A percentile compares a stretch with the other conserved stretches of the same genome.
Conservation (phyloP, 805 yeast genomes). For the Metschnikowia dekortorum region DNA sequence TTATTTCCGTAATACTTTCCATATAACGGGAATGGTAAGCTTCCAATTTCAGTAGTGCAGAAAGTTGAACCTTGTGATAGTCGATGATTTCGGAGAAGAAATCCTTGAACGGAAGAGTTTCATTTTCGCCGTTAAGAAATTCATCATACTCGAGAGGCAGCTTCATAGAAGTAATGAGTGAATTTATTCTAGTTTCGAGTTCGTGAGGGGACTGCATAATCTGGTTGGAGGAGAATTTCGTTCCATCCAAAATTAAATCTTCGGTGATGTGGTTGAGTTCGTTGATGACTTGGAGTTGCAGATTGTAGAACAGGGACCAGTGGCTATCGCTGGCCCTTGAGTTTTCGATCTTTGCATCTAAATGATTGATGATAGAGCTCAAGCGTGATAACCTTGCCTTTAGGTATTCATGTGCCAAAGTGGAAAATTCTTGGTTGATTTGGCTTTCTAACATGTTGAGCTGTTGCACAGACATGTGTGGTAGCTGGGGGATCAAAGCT, state of each 20-base stretch:
- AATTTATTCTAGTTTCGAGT: constrained; percentile 29
- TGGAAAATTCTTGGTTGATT: constrained; percentile 22
- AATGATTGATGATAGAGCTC: constrained; percentile 21
- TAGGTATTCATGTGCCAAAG: constrained; percentile 23
- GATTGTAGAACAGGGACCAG: constrained; percentile 30
- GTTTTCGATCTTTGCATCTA: constrained; percentile 23
- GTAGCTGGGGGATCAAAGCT: constrained; percentile 14
- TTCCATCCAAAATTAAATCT: constrained; percentile 19
- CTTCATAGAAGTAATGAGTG: constrained; percentile 26
- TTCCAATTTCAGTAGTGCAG: constrained; percentile 25
- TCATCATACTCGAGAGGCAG: constrained; percentile 34
- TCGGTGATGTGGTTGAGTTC: constrained; percentile 31
- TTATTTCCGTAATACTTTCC: constrained; percentile 17
- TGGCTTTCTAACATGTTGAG: constrained; percentile 19
- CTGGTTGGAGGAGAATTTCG: not conserved
- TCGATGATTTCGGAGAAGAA: constrained; percentile 21
- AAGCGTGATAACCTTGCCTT: constrained; percentile 27
- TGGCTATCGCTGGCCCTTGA: constrained; percentile 26
- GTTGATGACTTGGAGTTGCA: constrained; percentile 33
- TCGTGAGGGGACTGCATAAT: constrained; percentile 15
- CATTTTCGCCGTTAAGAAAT: constrained; percentile 15
- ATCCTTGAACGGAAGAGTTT: constrained; percentile 20
- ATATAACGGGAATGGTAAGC: constrained; percentile 26
- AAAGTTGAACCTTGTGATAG: constrained; percentile 22
- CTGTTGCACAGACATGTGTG: constrained; percentile 22